phyloP scores from a whole-genome alignment of 192 early-diverging fungal species.

The Podila epigama region DNA sequence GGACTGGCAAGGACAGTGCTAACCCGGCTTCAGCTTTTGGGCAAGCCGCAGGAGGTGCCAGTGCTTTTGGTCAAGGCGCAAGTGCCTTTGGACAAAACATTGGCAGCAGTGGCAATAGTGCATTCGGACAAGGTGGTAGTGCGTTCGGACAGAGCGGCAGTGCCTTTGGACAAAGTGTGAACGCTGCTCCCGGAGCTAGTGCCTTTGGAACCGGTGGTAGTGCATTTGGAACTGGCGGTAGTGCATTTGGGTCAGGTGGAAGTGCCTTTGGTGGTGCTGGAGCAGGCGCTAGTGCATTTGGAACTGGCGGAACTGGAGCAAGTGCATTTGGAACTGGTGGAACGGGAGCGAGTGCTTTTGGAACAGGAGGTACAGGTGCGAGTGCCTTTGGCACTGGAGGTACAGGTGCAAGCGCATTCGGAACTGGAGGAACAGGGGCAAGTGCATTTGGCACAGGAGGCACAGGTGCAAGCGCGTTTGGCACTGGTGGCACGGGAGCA shows the following conservation, averaged over 20 bases:
- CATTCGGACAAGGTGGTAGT: conserved; percentile 3
- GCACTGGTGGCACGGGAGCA: background rate
- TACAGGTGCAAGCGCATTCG: conserved; percentile 21
- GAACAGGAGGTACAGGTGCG: background rate
- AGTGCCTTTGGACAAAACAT: conserved; percentile 39
- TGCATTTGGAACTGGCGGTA: conserved; percentile 25
- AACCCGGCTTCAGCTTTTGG: no score
- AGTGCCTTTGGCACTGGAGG: background rate
- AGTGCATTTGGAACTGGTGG: background rate
- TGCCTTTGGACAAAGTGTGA: background rate
- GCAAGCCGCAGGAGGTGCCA: conserved; percentile 3
- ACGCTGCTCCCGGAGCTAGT: background rate
- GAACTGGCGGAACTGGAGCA: background rate
- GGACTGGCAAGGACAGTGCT: background rate
- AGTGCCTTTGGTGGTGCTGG: background rate
- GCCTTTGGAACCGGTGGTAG: background rate
- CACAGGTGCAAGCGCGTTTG: conserved; percentile 12
- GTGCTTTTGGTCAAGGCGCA: conserved; percentile 20
- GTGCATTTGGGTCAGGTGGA: background rate
- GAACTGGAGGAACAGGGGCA: conserved; percentile 8
- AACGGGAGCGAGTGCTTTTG: background rate
- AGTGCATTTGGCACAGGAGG: background rate
- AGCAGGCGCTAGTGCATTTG: conserved; percentile 13
- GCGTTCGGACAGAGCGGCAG: conserved; percentile 10
- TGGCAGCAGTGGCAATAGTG: background rate